Base-by-base conservation (phyloP, 768 basidiomycete species). In the Cystobasidium ongulense region DNA sequence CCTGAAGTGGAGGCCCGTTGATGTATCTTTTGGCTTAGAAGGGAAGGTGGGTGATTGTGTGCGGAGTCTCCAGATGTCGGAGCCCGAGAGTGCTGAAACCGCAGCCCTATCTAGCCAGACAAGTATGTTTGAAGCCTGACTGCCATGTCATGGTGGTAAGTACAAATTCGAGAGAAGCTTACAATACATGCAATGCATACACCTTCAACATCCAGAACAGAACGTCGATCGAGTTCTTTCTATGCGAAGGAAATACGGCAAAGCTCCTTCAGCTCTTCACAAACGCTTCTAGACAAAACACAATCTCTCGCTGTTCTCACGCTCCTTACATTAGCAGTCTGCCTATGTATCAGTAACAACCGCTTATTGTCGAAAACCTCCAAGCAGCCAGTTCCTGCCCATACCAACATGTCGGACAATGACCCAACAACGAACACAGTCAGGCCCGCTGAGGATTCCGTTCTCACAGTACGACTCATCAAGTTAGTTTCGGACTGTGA, bases 401-500 rank as follows among this genome's bases (percentile, higher is more conserved):
- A 57, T 23, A 18, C 29, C 15, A 50, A 3, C 46, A 50, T 50
- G 46, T 11, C 46, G 10, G 67, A 74, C 38, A n/a, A 63, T 41
- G 75, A 74, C 38, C 73, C 78, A 1, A 84, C 88, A 50, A 88
- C 88, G 52, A 92, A 89, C 82, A 82, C 85, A 66, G 84, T 87
- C 33, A 84, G 85, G 1, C 89, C 91, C 11, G 85, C 82, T 77
- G 88, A 89, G 1, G 84, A 87, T 75, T 91, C 92, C 25, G 92
- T 91, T 3, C 82, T 98, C 72, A 98, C 95, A 7, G 81, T 98
- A 62, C 88, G 95, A 36, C 85, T 97, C 75, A 91, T 99, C 83
- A 99, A 99, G 80, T 67, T 18, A 29, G 33, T 65, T 35, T 65
- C 39, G n/a, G 2, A 38, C 57, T 29, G 63, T 11, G n/a, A n/a